phyloP scores from a whole-genome alignment of 495 filamentous ascomycete species.

The Lepraria neglecta region DNA sequence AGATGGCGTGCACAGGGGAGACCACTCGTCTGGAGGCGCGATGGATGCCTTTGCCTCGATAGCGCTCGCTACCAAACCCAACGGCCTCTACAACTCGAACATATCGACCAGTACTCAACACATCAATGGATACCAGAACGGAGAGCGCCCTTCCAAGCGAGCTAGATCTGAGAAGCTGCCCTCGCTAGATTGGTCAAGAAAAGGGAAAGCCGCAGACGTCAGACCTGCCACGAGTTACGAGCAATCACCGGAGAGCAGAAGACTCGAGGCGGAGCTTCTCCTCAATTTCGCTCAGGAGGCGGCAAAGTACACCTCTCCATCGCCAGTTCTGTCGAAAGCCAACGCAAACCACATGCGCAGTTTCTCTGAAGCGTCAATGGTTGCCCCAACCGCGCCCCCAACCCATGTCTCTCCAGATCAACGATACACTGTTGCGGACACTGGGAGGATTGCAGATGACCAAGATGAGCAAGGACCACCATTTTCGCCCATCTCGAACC shows the following conservation, averaged over 20 bases:
- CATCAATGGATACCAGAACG: constrained; percentile 1
- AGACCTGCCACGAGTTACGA: constrained; percentile 43
- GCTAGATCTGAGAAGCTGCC: constrained; percentile 51
- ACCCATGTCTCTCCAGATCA: not conserved
- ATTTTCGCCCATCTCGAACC: constrained; percentile 4
- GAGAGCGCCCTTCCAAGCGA: constrained; percentile 50
- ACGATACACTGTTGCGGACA: not conserved
- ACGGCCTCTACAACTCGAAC: constrained; percentile 6
- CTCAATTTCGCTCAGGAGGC: constrained; percentile 31
- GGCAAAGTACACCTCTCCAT: constrained; percentile 4
- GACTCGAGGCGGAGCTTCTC: constrained; percentile 50
- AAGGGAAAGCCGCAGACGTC: constrained; percentile 22
- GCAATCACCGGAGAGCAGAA: constrained; percentile 41
- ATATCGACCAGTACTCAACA: constrained; percentile 10
- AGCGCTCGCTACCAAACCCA: constrained; percentile 46
- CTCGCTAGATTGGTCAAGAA: constrained; percentile 41
- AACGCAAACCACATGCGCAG: not conserved
- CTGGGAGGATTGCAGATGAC: not conserved
- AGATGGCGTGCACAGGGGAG: not conserved
- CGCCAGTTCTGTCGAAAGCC: not conserved
- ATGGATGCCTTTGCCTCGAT: constrained; percentile 53
- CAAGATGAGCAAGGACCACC: constrained; percentile 2
- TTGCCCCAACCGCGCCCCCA: not conserved
- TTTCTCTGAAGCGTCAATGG: not conserved
- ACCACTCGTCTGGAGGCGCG: constrained; percentile 25